Conservation (phyloP, 345 rosid species). For the Rhodamnia argentea region DNA sequence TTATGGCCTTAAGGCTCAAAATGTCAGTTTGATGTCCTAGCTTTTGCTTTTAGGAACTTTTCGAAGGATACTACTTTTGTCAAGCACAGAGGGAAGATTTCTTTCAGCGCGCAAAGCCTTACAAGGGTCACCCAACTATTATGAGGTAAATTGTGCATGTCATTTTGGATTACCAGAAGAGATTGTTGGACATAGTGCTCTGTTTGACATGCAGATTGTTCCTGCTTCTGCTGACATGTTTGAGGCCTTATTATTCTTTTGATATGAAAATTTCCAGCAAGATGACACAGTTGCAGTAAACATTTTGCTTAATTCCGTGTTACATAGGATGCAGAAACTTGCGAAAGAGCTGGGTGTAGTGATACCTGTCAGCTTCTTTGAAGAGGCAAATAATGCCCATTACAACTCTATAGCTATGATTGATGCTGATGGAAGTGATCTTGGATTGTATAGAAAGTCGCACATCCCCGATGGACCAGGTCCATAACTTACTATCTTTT, state of each 20-base stretch:
- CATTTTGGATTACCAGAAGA: not conserved
- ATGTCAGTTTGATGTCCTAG: not conserved
- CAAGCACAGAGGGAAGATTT: conserved; percentile 93
- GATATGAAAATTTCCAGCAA: not conserved
- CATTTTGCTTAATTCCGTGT: not conserved
- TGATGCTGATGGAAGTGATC: conserved; percentile 90
- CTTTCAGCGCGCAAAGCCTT: conserved; percentile 72
- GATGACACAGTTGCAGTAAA: not conserved
- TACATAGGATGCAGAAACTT: conserved; percentile 70
- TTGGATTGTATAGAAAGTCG: conserved; percentile 88
- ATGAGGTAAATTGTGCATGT: conserved; percentile 31
- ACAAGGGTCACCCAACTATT: conserved; percentile 74
- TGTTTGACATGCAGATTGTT: not conserved
- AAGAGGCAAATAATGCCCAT: conserved; percentile 90
- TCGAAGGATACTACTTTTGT: conserved; percentile 95
- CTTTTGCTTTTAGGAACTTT: conserved; percentile 55
- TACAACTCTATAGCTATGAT: conserved; percentile 83
- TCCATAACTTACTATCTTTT: conserved; percentile 9
- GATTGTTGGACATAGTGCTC: not conserved
- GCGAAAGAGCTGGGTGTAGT: conserved; percentile 85
- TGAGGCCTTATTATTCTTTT: not conserved
- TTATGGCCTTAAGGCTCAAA: not conserved
- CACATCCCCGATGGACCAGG: conserved; percentile 99
- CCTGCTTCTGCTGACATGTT: not conserved
- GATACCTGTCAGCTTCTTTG: conserved; percentile 90